Evolutionary conservation across 2,329 filamentous ascomycete species (phyloP).

Genomic region (Aspergillus terreus): DNA sequence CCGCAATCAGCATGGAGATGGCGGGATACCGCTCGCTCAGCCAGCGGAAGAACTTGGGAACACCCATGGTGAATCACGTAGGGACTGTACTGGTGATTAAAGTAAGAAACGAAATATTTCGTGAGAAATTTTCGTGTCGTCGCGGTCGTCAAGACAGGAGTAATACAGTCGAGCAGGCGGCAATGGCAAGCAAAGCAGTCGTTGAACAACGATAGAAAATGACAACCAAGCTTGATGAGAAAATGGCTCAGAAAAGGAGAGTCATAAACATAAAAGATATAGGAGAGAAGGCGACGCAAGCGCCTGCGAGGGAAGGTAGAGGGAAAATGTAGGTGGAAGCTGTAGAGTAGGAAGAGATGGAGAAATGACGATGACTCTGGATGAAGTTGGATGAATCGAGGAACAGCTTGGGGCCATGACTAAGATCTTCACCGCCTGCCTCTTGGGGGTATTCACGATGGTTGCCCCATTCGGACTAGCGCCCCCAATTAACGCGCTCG

Average conservation of each 20-base stretch:
- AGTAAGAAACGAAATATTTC: neutral
- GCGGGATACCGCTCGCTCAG: slow-evolving; percentile 98
- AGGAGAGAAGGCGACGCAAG: neutral
- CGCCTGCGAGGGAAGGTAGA: neutral
- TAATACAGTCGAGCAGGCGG: neutral
- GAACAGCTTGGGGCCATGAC: too few species aligned
- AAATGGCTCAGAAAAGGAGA: neutral
- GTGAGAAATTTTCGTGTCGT: slow-evolving; percentile 4
- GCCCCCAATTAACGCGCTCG: slow-evolving; percentile 35
- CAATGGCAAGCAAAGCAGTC: slow-evolving; percentile 14
- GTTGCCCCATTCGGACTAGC: slow-evolving; percentile 24
- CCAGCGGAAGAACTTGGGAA: slow-evolving; percentile 94
- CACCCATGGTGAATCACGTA: slow-evolving; percentile 54
- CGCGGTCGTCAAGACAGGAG: slow-evolving; percentile 18
- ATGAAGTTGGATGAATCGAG: neutral
- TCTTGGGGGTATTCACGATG: slow-evolving; percentile 5
- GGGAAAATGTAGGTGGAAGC: too few species aligned
- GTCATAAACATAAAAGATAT: neutral
- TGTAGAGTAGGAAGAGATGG: neutral
- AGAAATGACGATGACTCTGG: neutral
- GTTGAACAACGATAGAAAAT: slow-evolving; percentile 5
- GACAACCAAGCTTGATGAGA: neutral
- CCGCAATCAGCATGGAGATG: slow-evolving; percentile 96
- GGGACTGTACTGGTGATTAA: slow-evolving; percentile 2
- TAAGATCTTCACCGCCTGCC: neutral